Evolutionary conservation across 163 green algal genomes (phyloP), one percentile per base, ranked within the genome.

Genomic region (Picocystis sp.): DNA sequence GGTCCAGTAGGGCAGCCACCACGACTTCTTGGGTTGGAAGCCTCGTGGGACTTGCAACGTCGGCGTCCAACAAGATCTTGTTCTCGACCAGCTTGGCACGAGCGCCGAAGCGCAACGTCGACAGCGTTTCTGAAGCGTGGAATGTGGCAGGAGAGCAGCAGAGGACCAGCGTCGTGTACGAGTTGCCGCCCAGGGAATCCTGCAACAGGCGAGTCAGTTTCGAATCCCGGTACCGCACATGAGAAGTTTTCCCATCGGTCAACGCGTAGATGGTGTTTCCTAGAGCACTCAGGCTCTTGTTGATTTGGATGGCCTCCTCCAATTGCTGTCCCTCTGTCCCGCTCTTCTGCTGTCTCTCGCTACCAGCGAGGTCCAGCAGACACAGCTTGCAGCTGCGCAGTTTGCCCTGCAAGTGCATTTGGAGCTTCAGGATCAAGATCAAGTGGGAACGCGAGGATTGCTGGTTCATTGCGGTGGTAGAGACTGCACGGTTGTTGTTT

Each of bases 201-300:
- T 81, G 69, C 55, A 93, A 67, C 58, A 94, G 75, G 33, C 84
- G 72, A 5, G 84, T 94, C 8, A 94, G 77, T 68, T 93, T 93
- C 50, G 64, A 82, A 69, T 93, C 79, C 2, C 83, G 56, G 57
- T 81, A 79, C 1, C 65, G 70, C 47, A 82, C 70, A 51, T 82
- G 74, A 21, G 43, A 57, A 24, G 42, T 53, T 11, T 55, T 50
- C 33, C 54, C 60, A 50, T 78, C 74, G 12, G 79, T 83, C n/a
- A 57, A 42, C 5, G 51, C 25, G 12, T 14, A 52, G 22, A 57
- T 57, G 22, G 23, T 23, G 51, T 49, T 57, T 19, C 34, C 24
- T 8, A 57, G 51, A 23, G 22, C 29, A 6, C 34, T 51, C 11
- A 57, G 24, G 3, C 22, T 45, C 22, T 45, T 41, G 51, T 57